A percentile compares a stretch with the other conserved stretches of the same genome.
phyloP scores from a whole-genome alignment of 2,329 filamentous ascomycete genomes.

The Ascochyta rabiei region DNA sequence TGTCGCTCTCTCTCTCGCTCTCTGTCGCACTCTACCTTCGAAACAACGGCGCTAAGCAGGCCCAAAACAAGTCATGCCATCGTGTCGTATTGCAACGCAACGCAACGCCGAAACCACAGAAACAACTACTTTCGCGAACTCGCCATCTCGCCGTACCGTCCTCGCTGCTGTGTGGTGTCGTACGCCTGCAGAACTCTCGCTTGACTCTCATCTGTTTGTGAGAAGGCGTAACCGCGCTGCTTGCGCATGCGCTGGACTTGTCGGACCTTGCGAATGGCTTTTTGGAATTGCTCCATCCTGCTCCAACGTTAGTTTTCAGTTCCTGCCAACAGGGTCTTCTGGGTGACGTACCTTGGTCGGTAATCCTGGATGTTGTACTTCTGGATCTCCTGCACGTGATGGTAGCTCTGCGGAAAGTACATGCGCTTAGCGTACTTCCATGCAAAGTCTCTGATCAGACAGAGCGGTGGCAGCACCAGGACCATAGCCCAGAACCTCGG shows the following conservation, averaged over 20 bases:
- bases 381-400: conserved; percentile 99
- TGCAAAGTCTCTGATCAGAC: conserved; percentile 83
- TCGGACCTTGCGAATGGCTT: conserved; percentile 96
- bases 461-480: conserved; percentile 78
- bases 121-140: conserved; percentile 54
- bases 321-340: background rate
- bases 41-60: too few relatives aligned
- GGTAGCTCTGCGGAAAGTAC: conserved; percentile 94
- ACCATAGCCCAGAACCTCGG: conserved; percentile 92
- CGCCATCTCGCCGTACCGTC: conserved; percentile 94
- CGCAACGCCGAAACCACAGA: background rate
- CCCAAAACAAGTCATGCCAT: conserved; percentile 7
- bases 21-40: too few relatives aligned
- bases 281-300: conserved; percentile 99
- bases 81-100: background rate
- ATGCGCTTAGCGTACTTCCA: conserved; percentile 99
- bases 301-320: background rate
- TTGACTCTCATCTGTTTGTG: conserved; percentile 94
- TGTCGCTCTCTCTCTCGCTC: too few relatives aligned
- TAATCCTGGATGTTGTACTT: conserved; percentile 99
- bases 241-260: conserved; percentile 99
- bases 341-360: conserved; percentile 75
- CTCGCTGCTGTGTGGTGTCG: conserved; percentile 91
- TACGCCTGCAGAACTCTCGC: conserved; percentile 95
- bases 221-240: conserved; percentile 97